These are phyloP conservation scores for Tremella mesenterica DNA, from an alignment of 768 basidiomycete genomes.

Conservation along the genomic window DNA sequence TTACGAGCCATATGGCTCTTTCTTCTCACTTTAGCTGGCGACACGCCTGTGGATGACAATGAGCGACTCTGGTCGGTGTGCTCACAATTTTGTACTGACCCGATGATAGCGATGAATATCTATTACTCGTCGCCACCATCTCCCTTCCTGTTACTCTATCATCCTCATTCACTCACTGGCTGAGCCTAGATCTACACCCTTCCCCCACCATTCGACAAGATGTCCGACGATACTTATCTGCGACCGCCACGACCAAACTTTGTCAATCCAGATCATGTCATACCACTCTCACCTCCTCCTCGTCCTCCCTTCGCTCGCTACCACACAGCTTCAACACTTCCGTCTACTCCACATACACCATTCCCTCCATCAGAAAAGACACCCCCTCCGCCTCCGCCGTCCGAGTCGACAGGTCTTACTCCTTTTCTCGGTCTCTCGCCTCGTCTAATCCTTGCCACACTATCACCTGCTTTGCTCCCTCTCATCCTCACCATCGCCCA, in stretches of 20 bases:
- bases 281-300: slow-evolving; percentile 32
- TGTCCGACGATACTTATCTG: slow-evolving; percentile 7
- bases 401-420: slow-evolving; percentile 48
- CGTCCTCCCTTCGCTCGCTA: slow-evolving; percentile 36
- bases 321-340: slow-evolving; percentile 26
- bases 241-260: slow-evolving; percentile 10
- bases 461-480: slow-evolving; percentile 82
- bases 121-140: too few relatives aligned
- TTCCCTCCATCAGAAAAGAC: slow-evolving; percentile 7
- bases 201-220: too few relatives aligned
- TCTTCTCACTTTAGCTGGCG: too few relatives aligned
- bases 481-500: slow-evolving; percentile 80
- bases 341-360: slow-evolving; percentile 29
- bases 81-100: too few relatives aligned
- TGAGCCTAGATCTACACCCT: too few relatives aligned
- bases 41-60: too few relatives aligned
- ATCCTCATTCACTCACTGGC: too few relatives aligned
- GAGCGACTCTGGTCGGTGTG: too few relatives aligned
- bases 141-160: too few relatives aligned
- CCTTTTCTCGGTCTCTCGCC: slow-evolving; percentile 78
- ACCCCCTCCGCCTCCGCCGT: background rate
- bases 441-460: slow-evolving; percentile 77
- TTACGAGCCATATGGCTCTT: too few relatives aligned
- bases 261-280: slow-evolving; percentile 22
- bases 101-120: too few relatives aligned